A percentile compares a stretch with the other conserved stretches of the same genome.
Conservation (phyloP, 352 stramenopile genomes). For the Blastocystis sp. region DNA sequence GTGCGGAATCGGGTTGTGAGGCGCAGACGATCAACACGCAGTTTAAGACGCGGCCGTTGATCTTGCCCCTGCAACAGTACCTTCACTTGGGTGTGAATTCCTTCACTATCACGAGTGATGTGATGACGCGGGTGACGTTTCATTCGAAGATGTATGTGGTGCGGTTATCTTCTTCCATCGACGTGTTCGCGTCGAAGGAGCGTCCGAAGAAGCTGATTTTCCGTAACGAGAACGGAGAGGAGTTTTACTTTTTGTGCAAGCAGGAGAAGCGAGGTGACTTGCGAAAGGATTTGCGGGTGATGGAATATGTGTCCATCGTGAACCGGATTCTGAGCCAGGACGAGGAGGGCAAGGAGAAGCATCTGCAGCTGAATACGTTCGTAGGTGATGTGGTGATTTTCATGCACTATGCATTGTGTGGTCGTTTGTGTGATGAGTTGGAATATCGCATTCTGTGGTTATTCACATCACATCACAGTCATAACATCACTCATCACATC, state of each 20-base stretch:
- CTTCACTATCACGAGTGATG: constrained; percentile 71
- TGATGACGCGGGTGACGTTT: constrained; percentile 18
- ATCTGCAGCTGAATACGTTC: constrained; percentile 89
- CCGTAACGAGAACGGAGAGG: constrained; percentile 76
- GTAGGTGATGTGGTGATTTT: constrained; percentile 13
- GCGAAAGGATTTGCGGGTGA: constrained; percentile 97
- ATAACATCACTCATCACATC: no score
- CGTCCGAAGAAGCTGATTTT: constrained; percentile 95
- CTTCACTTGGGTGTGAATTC: constrained; percentile 53
- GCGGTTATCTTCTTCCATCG: constrained; percentile 82
- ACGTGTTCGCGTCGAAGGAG: constrained; percentile 96
- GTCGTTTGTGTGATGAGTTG: no score
- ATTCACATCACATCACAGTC: background rate
- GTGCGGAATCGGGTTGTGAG: constrained; percentile 86
- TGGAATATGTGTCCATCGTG: constrained; percentile 98
- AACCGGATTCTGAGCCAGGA: constrained; percentile 94
- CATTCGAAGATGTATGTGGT: constrained; percentile 80
- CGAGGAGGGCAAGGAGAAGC: constrained; percentile 81
- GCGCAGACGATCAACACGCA: constrained; percentile 84
- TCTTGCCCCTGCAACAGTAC: constrained; percentile 52
- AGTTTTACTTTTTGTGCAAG: constrained; percentile 88
- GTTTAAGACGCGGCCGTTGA: constrained; percentile 72
- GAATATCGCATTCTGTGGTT: background rate
- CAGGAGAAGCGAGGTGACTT: constrained; percentile 95
- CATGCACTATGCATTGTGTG: constrained; percentile 1